Evolutionary conservation across 1,284 basidiomycete genomes (phyloP), one percentile per base, ranked within the genome.

Genomic region (Gymnopus androsaceus): DNA sequence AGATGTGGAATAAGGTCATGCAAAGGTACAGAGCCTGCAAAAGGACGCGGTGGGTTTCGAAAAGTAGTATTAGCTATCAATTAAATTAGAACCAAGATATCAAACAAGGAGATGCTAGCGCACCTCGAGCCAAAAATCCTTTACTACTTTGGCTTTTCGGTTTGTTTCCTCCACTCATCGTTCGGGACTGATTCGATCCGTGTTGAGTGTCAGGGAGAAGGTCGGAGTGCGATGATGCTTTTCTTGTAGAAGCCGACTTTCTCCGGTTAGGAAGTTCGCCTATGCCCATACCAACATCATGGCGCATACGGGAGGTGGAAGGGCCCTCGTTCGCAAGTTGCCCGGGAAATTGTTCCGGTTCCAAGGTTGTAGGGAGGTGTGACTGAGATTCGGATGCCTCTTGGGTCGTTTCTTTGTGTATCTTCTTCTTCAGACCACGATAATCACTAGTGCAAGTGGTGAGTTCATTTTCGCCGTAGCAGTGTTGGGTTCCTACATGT

Each of bases 391-490:
- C 58, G 31, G 57, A 59, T 19, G 23, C 21, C 48, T 14, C 2
- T 11, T 54, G 38, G 27, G 76, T 69, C 57, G 78, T 72, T 0
- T 72, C 72, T 50, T 72, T 73, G 17, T 79, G 79, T 54, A 91
- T 82, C 17, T 78, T 76, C 61, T 84, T 87, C 69, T 91, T 91
- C 21, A 92, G 79, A 3, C 79, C 81, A 2, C 80, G 80, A 64
- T 92, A 92, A 67, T 92, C 84, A 63, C 89, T 92, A 61, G 21
- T 14, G 31, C 49, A 36, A 37, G 41, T 8, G 14, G n/a, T 37
- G 44, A 33, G 41, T 49, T 33, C 37, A 47, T 56, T 60, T 40
- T 40, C 27, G 27, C n/a, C 14, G 55, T 41, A 31, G 33, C 53
- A 37, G 51, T 42, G 23, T 48, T 57, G 51, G 17, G 28, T 30